Base-by-base conservation (phyloP, 176 grass and related monocot genomes). In the Zoysia japonica region DNA sequence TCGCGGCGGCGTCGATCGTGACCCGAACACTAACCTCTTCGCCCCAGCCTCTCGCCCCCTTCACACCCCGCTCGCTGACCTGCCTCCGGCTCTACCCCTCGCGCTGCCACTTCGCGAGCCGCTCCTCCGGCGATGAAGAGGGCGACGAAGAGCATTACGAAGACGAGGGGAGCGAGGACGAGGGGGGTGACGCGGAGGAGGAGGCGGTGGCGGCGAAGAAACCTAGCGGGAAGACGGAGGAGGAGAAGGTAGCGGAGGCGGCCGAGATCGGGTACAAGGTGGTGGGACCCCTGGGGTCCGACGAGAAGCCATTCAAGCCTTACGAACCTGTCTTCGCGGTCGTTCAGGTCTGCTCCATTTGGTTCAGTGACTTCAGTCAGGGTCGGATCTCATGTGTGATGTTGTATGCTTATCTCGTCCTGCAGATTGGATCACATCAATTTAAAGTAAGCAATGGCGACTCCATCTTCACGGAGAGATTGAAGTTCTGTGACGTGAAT, bases 361-460 rank as follows among this genome's bases (percentile, higher is more conserved):
- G 36, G 2, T 19, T 11, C 13, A 2, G 75, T 9, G 65, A 65
- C 52, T 36, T 82, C 39, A 10, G 17, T 39, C 39, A 45, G 41
- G 35, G 2, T 67, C 49, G 57, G 49, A 83, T 87, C 84, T 82
- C 15, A 49, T 74, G 55, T n/a, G 40, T 70, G 70, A 63, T 39
- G 16, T 10, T 0, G 53, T 75, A 20, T 11, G 35, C 3, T 65
- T 78, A 4, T 9, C 81, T 41, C 49, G 67, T 47, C 13, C 35
- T 65, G 66, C 86, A 99, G 96, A 89, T 99, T 84, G 96, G 96
- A 56, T 99, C 96, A 53, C 96, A 99, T 49, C 96, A 99, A 72
- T 99, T 99, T 67, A 99, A 99, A 81, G 96, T 99, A 62, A 99
- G 96, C 90, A 99, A 95, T 43, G 96, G 92, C n/a, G 96, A 99